phyloP scores from a whole-genome alignment of 148 eudicot genomes.

The Camellia lanceoleosa region DNA sequence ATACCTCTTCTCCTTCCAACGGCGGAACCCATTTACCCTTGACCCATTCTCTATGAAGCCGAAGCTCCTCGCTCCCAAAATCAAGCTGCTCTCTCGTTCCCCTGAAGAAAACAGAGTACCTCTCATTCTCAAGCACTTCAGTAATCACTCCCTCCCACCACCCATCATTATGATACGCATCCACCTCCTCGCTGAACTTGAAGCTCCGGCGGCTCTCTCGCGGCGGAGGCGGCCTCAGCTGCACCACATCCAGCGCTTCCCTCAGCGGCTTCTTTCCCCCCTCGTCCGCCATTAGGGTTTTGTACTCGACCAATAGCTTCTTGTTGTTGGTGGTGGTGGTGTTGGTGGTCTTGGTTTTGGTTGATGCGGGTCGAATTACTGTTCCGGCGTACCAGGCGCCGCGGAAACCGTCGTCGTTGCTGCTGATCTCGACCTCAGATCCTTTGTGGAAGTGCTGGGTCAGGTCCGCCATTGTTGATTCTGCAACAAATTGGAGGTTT shows the following conservation, averaged over 20 bases:
- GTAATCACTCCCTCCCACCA: slow-evolving; percentile 96
- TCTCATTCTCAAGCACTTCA: slow-evolving; percentile 27
- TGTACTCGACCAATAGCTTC: slow-evolving; percentile 54
- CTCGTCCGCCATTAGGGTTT: slow-evolving; percentile 43
- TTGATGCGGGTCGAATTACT: slow-evolving; percentile 38
- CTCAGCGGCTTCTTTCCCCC: slow-evolving; percentile 35
- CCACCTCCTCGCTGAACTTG: slow-evolving; percentile 64
- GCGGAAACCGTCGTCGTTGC: slow-evolving; percentile 76
- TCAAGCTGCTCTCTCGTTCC: slow-evolving; percentile 56
- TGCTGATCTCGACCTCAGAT: slow-evolving; percentile 63
- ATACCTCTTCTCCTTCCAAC: slow-evolving; percentile 29
- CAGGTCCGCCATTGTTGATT: slow-evolving; percentile 25
- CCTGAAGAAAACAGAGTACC: slow-evolving; percentile 61
- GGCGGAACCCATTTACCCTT: slow-evolving; percentile 70
- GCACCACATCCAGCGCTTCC: slow-evolving; percentile 62
- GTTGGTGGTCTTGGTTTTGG: slow-evolving; percentile 8
- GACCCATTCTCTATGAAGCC: slow-evolving; percentile 85
- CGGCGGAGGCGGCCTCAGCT: slow-evolving; percentile 68
- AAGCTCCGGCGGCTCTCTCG: slow-evolving; percentile 38
- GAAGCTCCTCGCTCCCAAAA: slow-evolving; percentile 34
- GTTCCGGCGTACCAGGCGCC: slow-evolving; percentile 79
- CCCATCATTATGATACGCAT: slow-evolving; percentile 65
- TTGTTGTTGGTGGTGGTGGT: background rate
- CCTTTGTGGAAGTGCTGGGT: slow-evolving; percentile 41
- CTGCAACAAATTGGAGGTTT: background rate